Base-by-base conservation (phyloP, 495 filamentous ascomycete species). In the Cladorrhinum samala region DNA sequence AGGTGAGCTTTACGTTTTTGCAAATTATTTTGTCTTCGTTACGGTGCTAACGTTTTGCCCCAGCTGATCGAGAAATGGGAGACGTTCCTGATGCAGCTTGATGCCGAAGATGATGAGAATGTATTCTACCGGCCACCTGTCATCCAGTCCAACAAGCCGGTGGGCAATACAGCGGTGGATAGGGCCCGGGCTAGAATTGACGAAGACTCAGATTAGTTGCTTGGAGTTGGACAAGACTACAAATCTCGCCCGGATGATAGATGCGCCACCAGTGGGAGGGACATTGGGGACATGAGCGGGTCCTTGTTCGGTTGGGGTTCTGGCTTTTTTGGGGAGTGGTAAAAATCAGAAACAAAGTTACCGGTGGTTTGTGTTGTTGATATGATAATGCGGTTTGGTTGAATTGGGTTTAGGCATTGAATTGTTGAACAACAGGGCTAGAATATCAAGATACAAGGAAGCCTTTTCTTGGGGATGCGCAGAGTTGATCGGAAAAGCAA, bases 21-120 rank as follows among this genome's bases (percentile, higher is more conserved):
- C n/a, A 2, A 41, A 37, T 6, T 37, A 45, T 17, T 11, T 43
- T 43, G 41, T 3, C 9, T n/a, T 19, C 3, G 21, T 8, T 8
- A 13, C 68, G 56, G 2, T 27, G 25, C 56, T 67, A 45, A 64
- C 48, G 36, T 8, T 24, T 37, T 14, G 17, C 20, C 9, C 16
- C 61, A 98, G 93, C 78, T 98, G 60, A 98, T 98, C 60, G 93
- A 98, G 67, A 80, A 96, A 27, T 98, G 93, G 93, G 93, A 98
- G 68, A 96, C 93, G 2, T 98, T 94, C 76, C 76, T 98, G 7
- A 80, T 96, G 77, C 92, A 95, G 64, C 77, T 98, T 9, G 94
- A 97, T 62, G 85, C 89, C 24, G 91, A 93, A 58, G 91, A 96
- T 55, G 90, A 96, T 53, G 89, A 86, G 30, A 78, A 83, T 33